phyloP scores from a whole-genome alignment of 257 asterid genomes.

The Capsicum pubescens region DNA sequence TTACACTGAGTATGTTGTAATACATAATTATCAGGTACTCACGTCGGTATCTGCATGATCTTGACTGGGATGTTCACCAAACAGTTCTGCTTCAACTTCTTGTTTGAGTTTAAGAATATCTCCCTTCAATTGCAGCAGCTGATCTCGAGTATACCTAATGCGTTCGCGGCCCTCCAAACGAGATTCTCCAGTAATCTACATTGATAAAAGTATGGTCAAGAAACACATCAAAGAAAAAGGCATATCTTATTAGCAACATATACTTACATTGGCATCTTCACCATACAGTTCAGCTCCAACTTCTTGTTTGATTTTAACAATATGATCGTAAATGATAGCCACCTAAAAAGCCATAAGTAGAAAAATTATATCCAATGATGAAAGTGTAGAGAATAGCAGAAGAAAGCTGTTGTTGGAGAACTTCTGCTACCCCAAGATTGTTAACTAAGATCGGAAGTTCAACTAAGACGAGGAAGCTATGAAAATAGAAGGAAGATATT shows the following conservation, averaged over 20 bases:
- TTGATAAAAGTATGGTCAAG: not conserved
- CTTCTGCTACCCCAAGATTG: too few relatives aligned
- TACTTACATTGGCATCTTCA: constrained; percentile 39
- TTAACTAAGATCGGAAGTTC: too few relatives aligned
- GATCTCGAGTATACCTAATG: constrained; percentile 68
- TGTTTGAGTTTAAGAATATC: constrained; percentile 69
- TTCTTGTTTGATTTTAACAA: constrained; percentile 56
- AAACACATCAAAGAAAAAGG: not conserved
- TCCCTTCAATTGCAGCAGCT: constrained; percentile 72
- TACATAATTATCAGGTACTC: constrained; percentile 35
- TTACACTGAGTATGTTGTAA: too few relatives aligned
- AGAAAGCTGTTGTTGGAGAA: too few relatives aligned
- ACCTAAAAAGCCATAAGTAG: constrained; percentile 47
- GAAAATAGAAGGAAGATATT: too few relatives aligned
- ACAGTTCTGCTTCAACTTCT: constrained; percentile 77
- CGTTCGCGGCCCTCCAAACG: constrained; percentile 47
- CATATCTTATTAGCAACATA: not conserved
- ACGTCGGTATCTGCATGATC: constrained; percentile 66
- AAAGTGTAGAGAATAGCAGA: not conserved
- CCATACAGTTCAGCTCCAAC: constrained; percentile 33
- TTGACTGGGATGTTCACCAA: constrained; percentile 71
- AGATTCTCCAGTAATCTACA: constrained; percentile 71
- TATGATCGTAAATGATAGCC: constrained; percentile 56
- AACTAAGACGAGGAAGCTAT: too few relatives aligned
- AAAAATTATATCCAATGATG: not conserved